These are phyloP conservation scores for Chytriomyces hyalinus DNA, from an alignment of 192 early-diverging fungal genomes.

Conservation along the genomic window DNA sequence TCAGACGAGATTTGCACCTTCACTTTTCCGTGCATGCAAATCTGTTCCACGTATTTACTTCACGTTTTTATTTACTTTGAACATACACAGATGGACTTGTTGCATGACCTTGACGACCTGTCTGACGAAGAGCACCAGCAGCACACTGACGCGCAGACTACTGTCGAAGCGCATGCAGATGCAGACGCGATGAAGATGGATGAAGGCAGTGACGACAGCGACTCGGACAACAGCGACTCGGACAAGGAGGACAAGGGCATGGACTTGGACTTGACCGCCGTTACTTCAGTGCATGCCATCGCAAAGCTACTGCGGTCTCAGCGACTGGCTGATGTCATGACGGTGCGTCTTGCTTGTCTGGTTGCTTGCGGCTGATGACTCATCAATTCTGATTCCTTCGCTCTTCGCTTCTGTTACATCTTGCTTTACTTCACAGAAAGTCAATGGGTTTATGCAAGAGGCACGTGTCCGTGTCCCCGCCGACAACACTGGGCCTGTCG, in stretches of 20 bases:
- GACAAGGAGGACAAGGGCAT: conserved; percentile 39
- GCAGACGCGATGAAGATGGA: conserved; percentile 38
- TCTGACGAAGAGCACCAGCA: conserved; percentile 50
- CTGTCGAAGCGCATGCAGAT: background rate
- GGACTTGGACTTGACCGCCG: conserved; percentile 34
- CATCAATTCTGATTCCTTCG: background rate
- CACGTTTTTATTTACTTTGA: background rate
- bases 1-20: no score
- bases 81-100: conserved; percentile 78
- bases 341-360: conserved; percentile 43
- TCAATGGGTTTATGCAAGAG: conserved; percentile 51
- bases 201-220: conserved; percentile 31
- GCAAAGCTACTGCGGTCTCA: conserved; percentile 67
- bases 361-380: background rate
- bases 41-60: background rate
- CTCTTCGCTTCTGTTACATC: background rate
- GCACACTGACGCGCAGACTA: background rate
- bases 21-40: background rate
- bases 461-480: conserved; percentile 39
- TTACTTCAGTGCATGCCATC: conserved; percentile 66
- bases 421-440: conserved; percentile 46
- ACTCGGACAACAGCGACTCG: conserved; percentile 43
- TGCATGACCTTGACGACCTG: conserved; percentile 85
- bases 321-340: conserved; percentile 65
- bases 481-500: conserved; percentile 65